Evolutionary conservation across 1,284 basidiomycete genomes (phyloP), one percentile per base, ranked within the genome.

Genomic region (Ustanciosporium gigantosporum): DNA sequence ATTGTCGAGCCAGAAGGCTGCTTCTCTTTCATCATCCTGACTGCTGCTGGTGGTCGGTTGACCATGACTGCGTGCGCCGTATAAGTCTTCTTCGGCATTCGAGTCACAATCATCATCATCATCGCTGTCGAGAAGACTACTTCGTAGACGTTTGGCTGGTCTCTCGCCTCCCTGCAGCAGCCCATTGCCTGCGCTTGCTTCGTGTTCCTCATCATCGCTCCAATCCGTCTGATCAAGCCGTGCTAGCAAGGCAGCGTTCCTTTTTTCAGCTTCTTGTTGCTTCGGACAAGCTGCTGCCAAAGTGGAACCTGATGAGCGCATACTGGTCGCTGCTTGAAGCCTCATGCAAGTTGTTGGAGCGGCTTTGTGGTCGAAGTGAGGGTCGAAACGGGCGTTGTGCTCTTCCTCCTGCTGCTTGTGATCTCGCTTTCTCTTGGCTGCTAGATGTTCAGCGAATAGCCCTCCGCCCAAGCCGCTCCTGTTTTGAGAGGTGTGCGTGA

Each of bases 181-280:
- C 32, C 9, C 20, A 9, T 35, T 9, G 14, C 11, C 14, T 35
- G 32, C 17, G 17, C 17, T 13, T 35, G 32, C 11, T 35, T 9
- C 14, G 17, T 60, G 55, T 8, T 57, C 48, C 1, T 67, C 65
- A 22, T 64, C 61, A 29, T 66, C 64, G 35, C 59, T 67, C 65
- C 65, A 67, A 25, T 55, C 46, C 35, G 60, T 62, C 15, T 55
- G 49, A 19, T 67, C 51, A 7, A 67, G 47, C 22, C 55, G 52
- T 17, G 60, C 60, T 16, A 67, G 47, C 23, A 65, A 37, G 14
- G 55, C 59, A n/a, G n/a, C n/a, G n/a, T n/a, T n/a, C n/a, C n/a
- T n/a, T n/a, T n/a, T n/a, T 13, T 41, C 39, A 16, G 50, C 45
- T 4, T 53, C 45, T n/a, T 47, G 23, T 35, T 32, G 46, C 17